These are phyloP conservation scores for Paspalum notatum DNA, from an alignment of 176 grass and related monocot species.

Conservation along the genomic window DNA sequence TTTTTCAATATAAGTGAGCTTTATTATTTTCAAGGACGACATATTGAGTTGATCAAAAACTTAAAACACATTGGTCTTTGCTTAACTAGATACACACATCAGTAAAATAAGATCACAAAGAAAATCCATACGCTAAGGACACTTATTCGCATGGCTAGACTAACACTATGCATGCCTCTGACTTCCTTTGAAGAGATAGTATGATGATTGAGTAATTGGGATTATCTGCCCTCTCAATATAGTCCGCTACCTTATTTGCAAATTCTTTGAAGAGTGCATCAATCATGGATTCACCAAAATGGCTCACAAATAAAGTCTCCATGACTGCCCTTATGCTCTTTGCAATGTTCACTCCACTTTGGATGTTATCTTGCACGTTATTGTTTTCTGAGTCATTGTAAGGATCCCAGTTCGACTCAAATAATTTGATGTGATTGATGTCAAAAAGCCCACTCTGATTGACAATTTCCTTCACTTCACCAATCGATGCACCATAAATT, in stretches of 20 bases:
- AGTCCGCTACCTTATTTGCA: not conserved
- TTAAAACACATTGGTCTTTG: too few species aligned
- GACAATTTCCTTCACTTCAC: conserved; percentile 36
- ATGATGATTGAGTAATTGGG: not conserved
- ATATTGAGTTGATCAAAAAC: too few species aligned
- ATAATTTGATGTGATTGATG: conserved; percentile 1
- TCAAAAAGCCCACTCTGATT: conserved; percentile 19
- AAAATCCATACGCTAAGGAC: too few species aligned
- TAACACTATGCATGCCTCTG: not conserved
- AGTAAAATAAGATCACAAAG: too few species aligned
- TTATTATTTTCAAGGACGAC: too few species aligned
- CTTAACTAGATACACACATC: too few species aligned
- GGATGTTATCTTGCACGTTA: not conserved
- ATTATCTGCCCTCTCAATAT: conserved; percentile 23
- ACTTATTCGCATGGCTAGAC: too few species aligned
- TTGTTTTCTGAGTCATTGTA: not conserved
- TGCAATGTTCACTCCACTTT: conserved; percentile 27
- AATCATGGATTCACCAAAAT: conserved; percentile 21
- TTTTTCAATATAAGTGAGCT: too few species aligned
- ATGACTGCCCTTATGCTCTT: conserved; percentile 23
- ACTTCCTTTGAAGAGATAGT: not conserved
- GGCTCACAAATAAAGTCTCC: not conserved
- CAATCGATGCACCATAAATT: conserved; percentile 37
- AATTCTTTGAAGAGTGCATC: conserved; percentile 31
- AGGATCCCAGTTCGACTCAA: conserved; percentile 37